Base-by-base conservation (phyloP, 75 land plant species). In the Cunninghamia lanceolata region DNA sequence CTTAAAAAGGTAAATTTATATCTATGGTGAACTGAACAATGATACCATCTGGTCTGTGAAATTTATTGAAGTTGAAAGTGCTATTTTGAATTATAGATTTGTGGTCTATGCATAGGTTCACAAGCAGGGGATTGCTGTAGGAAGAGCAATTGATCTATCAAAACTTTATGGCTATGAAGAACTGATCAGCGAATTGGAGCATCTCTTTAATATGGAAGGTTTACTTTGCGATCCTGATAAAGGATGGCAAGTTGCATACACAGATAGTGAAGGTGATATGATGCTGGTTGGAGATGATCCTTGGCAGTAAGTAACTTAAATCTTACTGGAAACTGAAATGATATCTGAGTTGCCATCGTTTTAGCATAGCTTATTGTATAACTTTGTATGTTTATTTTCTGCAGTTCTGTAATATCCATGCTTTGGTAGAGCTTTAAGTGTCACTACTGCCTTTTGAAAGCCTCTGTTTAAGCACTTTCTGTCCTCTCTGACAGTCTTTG, bases 271-370 rank as follows among this genome's bases (percentile, higher is more conserved):
- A 89, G 88, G 88, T 42, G 93, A 93, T 68, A 85, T 89, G 89
- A 93, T 93, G 88, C 88, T 88, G 40, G 91, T 89, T 66, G 92
- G 92, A 16, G 92, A 92, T 84, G 89, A 92, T 74, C 90, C 94
- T 76, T 93, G 92, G 94, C 88, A 80, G 94, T 93, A 89, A 88
- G 94, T 84, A n/a, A 40, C 43, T 43, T 81, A 35, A 47, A 30
- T 66, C 54, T 32, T 75, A 14, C 77, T 39, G 47, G n/a, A 40
- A n/a, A n/a, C 21, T 38, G n/a, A 82, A 25, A 38, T 82, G 14
- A 82, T 42, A 42, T 82, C 40, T 10, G 35, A 40, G 83, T 21
- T 82, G 43, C 8, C n/a, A 79, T 66, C 19, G 13, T 3, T 40
- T 79, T 14, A 38, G 21, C 21, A 38, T 38, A 36, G 82, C 45